Evolutionary conservation across 768 basidiomycete genomes (phyloP).

Genomic region (Mrakia gelida): DNA sequence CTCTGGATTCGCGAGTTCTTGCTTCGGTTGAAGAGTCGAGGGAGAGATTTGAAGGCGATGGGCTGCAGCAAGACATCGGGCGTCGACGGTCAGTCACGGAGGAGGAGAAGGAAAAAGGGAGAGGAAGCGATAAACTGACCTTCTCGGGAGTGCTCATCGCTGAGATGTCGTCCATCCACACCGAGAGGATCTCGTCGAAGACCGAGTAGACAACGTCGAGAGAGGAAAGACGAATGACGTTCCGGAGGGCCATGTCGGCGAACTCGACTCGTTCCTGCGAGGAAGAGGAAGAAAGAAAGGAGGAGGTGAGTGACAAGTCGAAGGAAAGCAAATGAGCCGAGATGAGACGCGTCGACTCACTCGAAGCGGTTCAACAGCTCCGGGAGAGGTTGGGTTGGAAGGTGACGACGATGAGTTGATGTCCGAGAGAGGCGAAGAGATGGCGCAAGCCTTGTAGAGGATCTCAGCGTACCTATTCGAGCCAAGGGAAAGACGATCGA

Average conservation of each 20-base stretch:
- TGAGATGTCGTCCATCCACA: neutral
- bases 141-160: neutral
- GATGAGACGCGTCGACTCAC: neutral
- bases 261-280: neutral
- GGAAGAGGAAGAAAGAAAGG: neutral
- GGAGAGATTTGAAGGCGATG: neutral
- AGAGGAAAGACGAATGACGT: neutral
- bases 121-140: neutral
- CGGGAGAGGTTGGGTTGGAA: neutral
- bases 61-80: neutral
- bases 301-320: neutral
- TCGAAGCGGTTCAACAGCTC: neutral
- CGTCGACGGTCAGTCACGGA: neutral
- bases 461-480: neutral
- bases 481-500: neutral
- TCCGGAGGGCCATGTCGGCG: neutral
- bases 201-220: neutral
- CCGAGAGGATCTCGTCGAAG: neutral
- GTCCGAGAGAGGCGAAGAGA: neutral
- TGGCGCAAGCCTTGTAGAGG: neutral
- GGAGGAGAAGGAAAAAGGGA: neutral
- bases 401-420: neutral
- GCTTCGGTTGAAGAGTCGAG: neutral
- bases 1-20: neutral
- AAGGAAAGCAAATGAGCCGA: too few relatives aligned